Evolutionary conservation across 495 filamentous ascomycete genomes (phyloP), one percentile per base, ranked within the genome.

Genomic region (Tuber melanosporum): DNA sequence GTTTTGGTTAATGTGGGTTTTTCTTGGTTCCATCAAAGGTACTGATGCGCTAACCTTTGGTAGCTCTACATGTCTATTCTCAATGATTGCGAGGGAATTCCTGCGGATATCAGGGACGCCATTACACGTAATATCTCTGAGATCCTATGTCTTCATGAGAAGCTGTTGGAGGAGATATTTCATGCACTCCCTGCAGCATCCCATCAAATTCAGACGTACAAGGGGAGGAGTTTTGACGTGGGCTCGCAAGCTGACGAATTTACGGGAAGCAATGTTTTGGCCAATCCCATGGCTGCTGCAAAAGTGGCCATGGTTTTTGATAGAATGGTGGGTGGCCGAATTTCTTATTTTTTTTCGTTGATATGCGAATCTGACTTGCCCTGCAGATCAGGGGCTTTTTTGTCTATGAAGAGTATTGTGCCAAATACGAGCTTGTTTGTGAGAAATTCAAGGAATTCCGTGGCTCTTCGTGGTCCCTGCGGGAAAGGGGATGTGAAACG

Each of bases 401-500:
- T 82, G 86, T 89, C 41, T 98, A 98, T 83, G 92, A 95, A 83
- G 91, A 94, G 75, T 98, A 95, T 79, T 92, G 91, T 44, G 90
- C 90, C 71, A 94, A 93, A 83, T 97, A 94, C 85, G 92, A 97
- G 78, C 83, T 92, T 73, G 91, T 97, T 85, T 88, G 90, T 44
- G 89, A 92, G 78, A 93, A 95, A 75, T 85, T 95, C 44, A 75
- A 72, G n/a, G 81, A 82, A 73, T 45, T 79, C 41, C 74, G 74
- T 62, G 76, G 76, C 57, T 17, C 92, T 41, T 87, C 91, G n/a
- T 97, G 93, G 93, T 86, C 89, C 71, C 87, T 88, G 8, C 94
- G 92, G 80, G 94, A 97, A 78, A 91, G 90, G 83, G 96, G 95
- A 5, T 90, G 97, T 17, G 95, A 99, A 85, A 91, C 92, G 26